phyloP scores from a whole-genome alignment of 257 asterid genomes.

The Fraxinus anomala region DNA sequence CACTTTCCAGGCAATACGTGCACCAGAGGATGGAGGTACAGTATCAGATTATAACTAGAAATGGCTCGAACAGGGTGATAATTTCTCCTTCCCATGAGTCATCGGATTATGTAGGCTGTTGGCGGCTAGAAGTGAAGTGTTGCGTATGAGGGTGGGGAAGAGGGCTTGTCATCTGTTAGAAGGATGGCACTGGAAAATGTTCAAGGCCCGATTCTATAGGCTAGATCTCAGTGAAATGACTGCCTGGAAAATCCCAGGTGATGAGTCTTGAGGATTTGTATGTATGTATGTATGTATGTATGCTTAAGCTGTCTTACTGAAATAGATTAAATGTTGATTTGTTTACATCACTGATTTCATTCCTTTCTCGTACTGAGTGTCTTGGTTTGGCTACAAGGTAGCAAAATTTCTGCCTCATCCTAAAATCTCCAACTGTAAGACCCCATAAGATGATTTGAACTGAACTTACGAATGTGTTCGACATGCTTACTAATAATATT shows the following conservation, averaged over 20 bases:
- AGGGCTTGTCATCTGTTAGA: too few relatives aligned
- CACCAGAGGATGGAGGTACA: conserved; percentile 13
- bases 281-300: too few relatives aligned
- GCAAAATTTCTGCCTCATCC: too few relatives aligned
- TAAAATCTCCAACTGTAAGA: too few relatives aligned
- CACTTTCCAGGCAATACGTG: conserved; percentile 32
- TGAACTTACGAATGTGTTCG: too few relatives aligned
- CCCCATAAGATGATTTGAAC: too few relatives aligned
- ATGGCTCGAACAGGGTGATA: conserved; percentile 57
- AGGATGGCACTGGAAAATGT: too few relatives aligned
- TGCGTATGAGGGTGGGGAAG: neutral
- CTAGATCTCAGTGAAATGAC: neutral
- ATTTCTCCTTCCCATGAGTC: conserved; percentile 37
- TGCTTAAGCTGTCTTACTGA: neutral
- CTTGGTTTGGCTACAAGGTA: too few relatives aligned
- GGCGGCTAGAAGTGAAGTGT: neutral
- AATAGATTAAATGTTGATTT: neutral
- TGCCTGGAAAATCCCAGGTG: neutral
- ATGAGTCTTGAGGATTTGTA: neutral
- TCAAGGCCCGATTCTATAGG: neutral
- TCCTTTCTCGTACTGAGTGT: neutral
- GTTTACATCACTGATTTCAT: neutral
- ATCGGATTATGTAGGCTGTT: neutral
- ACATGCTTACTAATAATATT: too few relatives aligned
- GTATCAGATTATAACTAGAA: conserved; percentile 35